Evolutionary conservation across 345 rosid species (phyloP).

Genomic region (Eucalyptus polyanthemos): DNA sequence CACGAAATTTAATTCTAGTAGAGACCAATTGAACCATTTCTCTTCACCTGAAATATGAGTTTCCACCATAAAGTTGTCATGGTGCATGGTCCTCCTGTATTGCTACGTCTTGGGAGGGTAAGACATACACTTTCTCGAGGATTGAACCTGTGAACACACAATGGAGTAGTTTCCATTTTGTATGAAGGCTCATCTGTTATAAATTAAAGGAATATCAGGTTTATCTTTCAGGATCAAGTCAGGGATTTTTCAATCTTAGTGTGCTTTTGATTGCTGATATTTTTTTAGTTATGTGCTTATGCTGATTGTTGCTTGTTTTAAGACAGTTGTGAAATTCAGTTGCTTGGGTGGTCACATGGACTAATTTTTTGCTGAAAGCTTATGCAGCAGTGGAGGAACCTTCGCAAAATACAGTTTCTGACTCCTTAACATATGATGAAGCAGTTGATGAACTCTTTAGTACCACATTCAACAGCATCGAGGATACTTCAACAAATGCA

Average conservation of each 20-base stretch:
- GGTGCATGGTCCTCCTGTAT: neutral
- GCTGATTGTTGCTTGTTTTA: neutral
- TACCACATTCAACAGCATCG: conserved; percentile 63
- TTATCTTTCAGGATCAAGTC: neutral
- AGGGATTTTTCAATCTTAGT: neutral
- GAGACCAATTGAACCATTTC: neutral
- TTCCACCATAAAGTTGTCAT: neutral
- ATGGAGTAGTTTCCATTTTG: neutral
- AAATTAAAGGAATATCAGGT: neutral
- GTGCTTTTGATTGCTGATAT: neutral
- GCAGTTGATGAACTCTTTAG: conserved; percentile 73
- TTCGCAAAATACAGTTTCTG: conserved; percentile 25
- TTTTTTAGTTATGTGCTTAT: neutral
- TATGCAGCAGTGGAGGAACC: conserved; percentile 22
- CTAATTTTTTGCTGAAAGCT: neutral
- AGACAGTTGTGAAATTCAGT: neutral
- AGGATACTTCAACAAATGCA: conserved; percentile 44
- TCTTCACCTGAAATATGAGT: neutral
- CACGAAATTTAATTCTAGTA: neutral
- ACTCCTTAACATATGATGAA: conserved; percentile 43
- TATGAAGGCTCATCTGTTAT: neutral
- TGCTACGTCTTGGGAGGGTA: neutral
- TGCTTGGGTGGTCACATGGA: neutral
- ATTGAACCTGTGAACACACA: neutral
- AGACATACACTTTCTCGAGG: neutral